Conservation (phyloP, 75 land plant species). For the Larix kaempferi region DNA sequence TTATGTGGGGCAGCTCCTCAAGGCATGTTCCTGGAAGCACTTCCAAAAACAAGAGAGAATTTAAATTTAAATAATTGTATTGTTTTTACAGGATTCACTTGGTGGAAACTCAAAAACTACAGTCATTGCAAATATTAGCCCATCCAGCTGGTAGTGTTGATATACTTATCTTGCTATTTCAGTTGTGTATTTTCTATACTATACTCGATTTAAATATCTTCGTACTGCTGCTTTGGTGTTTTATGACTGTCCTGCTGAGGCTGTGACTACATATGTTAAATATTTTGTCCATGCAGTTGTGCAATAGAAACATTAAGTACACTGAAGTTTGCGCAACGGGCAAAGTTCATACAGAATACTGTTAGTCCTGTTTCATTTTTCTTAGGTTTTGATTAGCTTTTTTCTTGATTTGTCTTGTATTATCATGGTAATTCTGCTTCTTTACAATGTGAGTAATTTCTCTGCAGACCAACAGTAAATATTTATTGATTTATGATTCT, state of each 20-base stretch:
- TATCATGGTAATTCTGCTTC: background rate
- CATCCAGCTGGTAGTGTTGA: conserved; percentile 33
- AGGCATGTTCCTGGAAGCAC: no score
- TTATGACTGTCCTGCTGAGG: background rate
- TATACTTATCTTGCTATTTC: background rate
- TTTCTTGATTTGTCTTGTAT: background rate
- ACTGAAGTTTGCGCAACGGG: conserved; percentile 72
- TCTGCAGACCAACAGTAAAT: background rate
- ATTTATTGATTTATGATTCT: conserved; percentile 5
- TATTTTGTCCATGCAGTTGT: conserved; percentile 23
- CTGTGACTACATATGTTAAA: background rate
- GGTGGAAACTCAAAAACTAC: conserved; percentile 70
- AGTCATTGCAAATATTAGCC: conserved; percentile 57
- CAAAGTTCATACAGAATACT: conserved; percentile 56
- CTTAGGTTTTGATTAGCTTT: background rate
- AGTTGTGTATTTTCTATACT: background rate
- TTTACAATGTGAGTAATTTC: background rate
- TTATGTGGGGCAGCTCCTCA: no score
- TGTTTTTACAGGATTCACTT: conserved; percentile 49
- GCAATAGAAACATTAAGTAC: conserved; percentile 53
- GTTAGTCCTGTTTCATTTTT: conserved; percentile 14
- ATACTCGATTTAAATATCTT: background rate
- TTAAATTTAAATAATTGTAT: background rate
- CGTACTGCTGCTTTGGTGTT: background rate
- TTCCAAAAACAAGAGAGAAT: no score